phyloP scores from a whole-genome alignment of 352 stramenopile genomes.

The Phytophthora hybrid region DNA sequence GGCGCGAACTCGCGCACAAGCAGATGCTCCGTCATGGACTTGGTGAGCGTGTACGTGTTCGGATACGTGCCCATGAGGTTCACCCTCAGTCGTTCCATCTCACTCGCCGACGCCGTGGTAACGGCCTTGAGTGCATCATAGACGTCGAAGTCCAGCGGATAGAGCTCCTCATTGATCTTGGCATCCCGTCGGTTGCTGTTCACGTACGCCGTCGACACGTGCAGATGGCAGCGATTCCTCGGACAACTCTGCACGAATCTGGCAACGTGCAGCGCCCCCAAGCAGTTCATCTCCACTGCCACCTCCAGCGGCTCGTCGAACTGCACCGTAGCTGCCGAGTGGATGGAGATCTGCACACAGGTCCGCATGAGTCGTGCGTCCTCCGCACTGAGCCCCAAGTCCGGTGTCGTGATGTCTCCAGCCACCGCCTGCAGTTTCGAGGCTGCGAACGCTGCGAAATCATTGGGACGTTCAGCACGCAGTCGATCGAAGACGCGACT shows the following conservation, averaged over 20 bases:
- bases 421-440: conserved; percentile 71
- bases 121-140: conserved; percentile 72
- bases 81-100: conserved; percentile 71
- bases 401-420: conserved; percentile 74
- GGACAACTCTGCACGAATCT: conserved; percentile 69
- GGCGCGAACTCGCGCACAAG: conserved; percentile 56
- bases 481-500: conserved; percentile 82
- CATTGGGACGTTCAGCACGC: conserved; percentile 51
- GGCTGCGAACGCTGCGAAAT: conserved; percentile 59
- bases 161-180: conserved; percentile 71
- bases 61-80: conserved; percentile 90
- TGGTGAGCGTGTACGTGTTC: conserved; percentile 92
- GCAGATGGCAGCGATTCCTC: conserved; percentile 66
- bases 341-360: conserved; percentile 74
- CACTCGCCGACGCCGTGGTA: conserved; percentile 52
- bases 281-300: conserved; percentile 87
- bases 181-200: conserved; percentile 82
- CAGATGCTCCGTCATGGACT: conserved; percentile 89
- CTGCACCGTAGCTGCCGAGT: conserved; percentile 88
- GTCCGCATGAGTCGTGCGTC: conserved; percentile 57
- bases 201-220: conserved; percentile 88
- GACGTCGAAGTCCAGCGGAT: conserved; percentile 88
- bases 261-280: conserved; percentile 71
- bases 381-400: conserved; percentile 59
- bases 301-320: conserved; percentile 91